A percentile compares a stretch with the other conserved stretches of the same genome.
Conservation (phyloP, 2,329 filamentous ascomycete species). For the Tolypocladium inflatum region DNA sequence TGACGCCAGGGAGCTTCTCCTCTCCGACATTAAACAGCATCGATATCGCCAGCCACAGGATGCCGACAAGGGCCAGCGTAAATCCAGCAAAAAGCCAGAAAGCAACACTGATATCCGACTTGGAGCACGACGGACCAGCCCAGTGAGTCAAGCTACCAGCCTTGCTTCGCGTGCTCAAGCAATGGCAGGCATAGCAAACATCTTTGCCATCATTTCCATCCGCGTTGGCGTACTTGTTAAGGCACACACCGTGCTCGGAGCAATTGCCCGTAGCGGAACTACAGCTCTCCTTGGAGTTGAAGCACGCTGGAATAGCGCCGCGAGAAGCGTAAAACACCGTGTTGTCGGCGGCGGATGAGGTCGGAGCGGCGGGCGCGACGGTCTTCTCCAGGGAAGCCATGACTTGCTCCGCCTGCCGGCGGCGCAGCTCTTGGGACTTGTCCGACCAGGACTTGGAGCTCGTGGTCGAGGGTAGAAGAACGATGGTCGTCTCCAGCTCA, state of each 20-base stretch:
- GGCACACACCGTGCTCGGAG: conserved; percentile 72
- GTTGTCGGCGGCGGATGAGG: conserved; percentile 12
- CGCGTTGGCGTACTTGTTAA: conserved; percentile 48
- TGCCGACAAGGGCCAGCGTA: conserved; percentile 57
- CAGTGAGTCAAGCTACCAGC: conserved; percentile 59
- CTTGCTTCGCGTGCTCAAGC: conserved; percentile 49
- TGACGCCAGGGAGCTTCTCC: conserved; percentile 83
- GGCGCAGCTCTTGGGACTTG: conserved; percentile 32
- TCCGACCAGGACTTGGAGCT: conserved; percentile 30
- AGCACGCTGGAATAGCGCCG: conserved; percentile 59
- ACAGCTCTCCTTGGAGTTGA: conserved; percentile 61
- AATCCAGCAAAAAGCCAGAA: conserved; percentile 83
- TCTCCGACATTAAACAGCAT: conserved; percentile 77
- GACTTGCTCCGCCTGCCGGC: conserved; percentile 38
- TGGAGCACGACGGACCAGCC: conserved; percentile 82
- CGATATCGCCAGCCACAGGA: conserved; percentile 62
- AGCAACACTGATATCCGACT: conserved; percentile 77
- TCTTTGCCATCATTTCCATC: conserved; percentile 26
- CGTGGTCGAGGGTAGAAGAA: conserved; percentile 43
- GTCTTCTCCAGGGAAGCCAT: conserved; percentile 26
- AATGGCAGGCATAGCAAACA: conserved; percentile 72
- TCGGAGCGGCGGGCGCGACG: conserved; percentile 12
- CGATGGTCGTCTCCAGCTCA: conserved; percentile 45
- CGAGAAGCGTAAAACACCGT: conserved; percentile 26
- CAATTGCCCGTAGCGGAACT: conserved; percentile 64